These are phyloP conservation scores for Casuarina cunninghamiana DNA, from an alignment of 306 rosid species.

Conservation along the genomic window DNA sequence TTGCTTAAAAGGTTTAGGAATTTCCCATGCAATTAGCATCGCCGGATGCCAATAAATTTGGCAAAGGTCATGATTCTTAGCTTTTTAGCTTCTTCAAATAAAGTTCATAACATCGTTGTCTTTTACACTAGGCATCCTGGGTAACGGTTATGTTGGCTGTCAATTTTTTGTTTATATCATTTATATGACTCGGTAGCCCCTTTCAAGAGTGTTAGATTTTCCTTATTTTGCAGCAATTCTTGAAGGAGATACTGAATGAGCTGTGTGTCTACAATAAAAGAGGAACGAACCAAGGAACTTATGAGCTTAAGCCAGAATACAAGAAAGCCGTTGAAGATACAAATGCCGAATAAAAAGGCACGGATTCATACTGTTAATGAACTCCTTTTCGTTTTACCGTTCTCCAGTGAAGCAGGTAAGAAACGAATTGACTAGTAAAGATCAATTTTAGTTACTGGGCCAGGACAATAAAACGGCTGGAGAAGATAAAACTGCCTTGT, in stretches of 20 bases:
- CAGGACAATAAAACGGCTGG: neutral
- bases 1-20: neutral
- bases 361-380: constrained; percentile 5
- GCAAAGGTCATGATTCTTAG: neutral
- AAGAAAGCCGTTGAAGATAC: constrained; percentile 87
- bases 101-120: neutral
- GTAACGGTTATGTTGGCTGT: neutral
- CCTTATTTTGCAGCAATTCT: constrained; percentile 79
- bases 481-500: too few species aligned
- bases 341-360: constrained; percentile 48
- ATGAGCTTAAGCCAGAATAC: constrained; percentile 98
- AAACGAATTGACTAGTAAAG: neutral
- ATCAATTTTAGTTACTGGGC: neutral
- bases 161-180: neutral
- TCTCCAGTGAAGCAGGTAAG: neutral
- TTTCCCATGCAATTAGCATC: neutral
- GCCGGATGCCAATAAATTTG: neutral
- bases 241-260: constrained; percentile 96
- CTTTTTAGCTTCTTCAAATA: neutral
- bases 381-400: neutral
- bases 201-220: constrained; percentile 8
- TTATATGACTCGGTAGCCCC: neutral
- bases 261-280: constrained; percentile 95
- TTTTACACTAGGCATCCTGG: neutral
- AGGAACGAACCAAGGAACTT: constrained; percentile 98